Evolutionary conservation across 306 rosid genomes (phyloP), one percentile per base, ranked within the genome.

Genomic region (Pyrus pyrifolia): DNA sequence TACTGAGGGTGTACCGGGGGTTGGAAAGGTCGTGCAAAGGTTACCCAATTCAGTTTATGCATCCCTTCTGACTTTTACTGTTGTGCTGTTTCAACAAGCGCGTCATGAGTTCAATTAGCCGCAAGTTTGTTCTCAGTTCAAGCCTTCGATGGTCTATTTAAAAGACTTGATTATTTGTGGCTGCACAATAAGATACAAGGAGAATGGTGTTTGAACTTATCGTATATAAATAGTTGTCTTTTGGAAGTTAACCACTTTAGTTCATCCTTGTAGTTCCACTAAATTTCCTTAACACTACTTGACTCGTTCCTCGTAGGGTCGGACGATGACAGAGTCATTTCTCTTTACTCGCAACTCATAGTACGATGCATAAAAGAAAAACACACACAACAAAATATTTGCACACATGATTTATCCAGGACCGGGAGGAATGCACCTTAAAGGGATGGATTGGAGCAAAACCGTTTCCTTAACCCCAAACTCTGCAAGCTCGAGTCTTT

Each of bases 1-100:
- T n/a, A 95, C 98, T 0, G 99, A 92, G 80, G 96, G 98, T 17
- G 88, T 95, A 57, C 99, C 99, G 2, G 89, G 89, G 25, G 85
- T 92, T 72, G 99, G 97, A 76, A 91, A 67, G 86, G 67, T 90
- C 25, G 97, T 95, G 61, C 89, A 90, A 62, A 88, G 66, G 80
- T 30, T 95, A 52, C 98, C 98, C 2, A 77, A 79, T 87, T 83
- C 97, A 19, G 67, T 89, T 38, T 95, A 90, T 70, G 98, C 97
- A 27, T 81, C 93, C 68, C 80, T 88, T 33, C 79, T 92, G 58
- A 89, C 97, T 76, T 74, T 90, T 68, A 88, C 84, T 7, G 89
- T 78, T 27, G 71, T 92, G 74, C 31, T 81, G 84, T 78, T 90
- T 77, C 96, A 95, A 53, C 85, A 83, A 8, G 30, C 73, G 38